Evolutionary conservation across 305 asterid species (phyloP).

Genomic region (Salvia sclarea): DNA sequence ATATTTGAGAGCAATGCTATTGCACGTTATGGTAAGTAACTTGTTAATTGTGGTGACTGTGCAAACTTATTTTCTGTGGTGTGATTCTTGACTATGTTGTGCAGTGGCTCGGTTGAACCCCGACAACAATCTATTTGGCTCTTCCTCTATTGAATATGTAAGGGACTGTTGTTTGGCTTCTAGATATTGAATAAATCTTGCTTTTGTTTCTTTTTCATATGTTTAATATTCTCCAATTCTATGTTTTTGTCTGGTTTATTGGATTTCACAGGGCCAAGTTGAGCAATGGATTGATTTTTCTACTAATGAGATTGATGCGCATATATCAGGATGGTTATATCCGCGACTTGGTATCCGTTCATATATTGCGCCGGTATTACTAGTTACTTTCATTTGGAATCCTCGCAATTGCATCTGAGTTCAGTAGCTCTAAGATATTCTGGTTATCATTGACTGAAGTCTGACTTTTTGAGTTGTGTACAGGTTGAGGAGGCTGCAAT

Average conservation of each 20-base stretch:
- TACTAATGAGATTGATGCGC: constrained; percentile 59
- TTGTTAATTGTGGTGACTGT: neutral
- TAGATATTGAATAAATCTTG: neutral
- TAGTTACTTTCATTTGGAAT: neutral
- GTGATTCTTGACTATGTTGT: constrained; percentile 9
- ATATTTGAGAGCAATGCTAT: constrained; percentile 91
- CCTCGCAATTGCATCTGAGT: neutral
- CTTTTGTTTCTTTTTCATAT: neutral
- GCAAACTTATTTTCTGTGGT: neutral
- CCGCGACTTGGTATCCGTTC: constrained; percentile 57
- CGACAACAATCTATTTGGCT: constrained; percentile 61
- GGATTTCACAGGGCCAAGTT: constrained; percentile 54
- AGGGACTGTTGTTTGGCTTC: constrained; percentile 28
- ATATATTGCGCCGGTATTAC: constrained; percentile 60
- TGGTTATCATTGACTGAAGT: neutral
- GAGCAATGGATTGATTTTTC: constrained; percentile 95
- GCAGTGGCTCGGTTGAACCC: constrained; percentile 61
- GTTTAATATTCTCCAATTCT: neutral
- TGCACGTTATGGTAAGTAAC: constrained; percentile 72
- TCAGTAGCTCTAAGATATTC: neutral
- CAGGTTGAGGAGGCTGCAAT: constrained; percentile 81
- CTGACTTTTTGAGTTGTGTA: neutral
- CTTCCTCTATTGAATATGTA: constrained; percentile 74
- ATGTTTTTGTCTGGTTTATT: neutral
- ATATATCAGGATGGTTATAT: constrained; percentile 44